Evolutionary conservation across 495 filamentous ascomycete genomes (phyloP).

Genomic region (Cryomyces minteri): DNA sequence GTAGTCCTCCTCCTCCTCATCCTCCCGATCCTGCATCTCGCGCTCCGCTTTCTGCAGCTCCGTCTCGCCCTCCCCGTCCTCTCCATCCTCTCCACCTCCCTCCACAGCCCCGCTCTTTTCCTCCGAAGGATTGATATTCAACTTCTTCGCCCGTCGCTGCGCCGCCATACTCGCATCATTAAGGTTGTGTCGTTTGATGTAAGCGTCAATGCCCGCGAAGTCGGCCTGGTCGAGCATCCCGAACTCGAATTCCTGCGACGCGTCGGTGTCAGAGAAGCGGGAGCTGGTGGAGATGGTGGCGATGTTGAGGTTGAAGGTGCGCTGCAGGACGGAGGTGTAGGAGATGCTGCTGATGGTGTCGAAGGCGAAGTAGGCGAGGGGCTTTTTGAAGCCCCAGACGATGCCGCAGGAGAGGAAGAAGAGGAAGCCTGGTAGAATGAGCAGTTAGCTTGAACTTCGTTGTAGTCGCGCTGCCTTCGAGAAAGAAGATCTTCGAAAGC

Average conservation of each 20-base stretch:
- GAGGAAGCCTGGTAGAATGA: slow-evolving; percentile 42
- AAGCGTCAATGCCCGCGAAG: slow-evolving; percentile 56
- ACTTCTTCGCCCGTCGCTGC: slow-evolving; percentile 61
- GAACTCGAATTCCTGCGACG: slow-evolving; percentile 19
- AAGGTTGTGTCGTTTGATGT: slow-evolving; percentile 61
- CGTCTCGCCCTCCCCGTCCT: slow-evolving; percentile 10
- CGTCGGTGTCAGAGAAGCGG: slow-evolving; percentile 7
- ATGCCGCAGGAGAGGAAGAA: slow-evolving; percentile 81
- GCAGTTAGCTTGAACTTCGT: background rate
- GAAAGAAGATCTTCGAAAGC: background rate
- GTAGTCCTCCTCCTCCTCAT: slow-evolving; percentile 83
- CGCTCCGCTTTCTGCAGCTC: slow-evolving; percentile 49
- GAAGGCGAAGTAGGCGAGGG: slow-evolving; percentile 69
- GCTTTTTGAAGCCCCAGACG: slow-evolving; percentile 91
- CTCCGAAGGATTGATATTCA: slow-evolving; percentile 45
- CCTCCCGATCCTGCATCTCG: slow-evolving; percentile 44
- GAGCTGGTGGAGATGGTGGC: slow-evolving; percentile 26
- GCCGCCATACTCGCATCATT: slow-evolving; percentile 90
- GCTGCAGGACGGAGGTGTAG: slow-evolving; percentile 77
- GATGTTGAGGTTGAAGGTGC: slow-evolving; percentile 85
- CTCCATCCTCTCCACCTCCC: slow-evolving; percentile 3
- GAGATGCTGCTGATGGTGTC: slow-evolving; percentile 61
- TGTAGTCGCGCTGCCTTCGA: background rate
- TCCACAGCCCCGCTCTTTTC: slow-evolving; percentile 27
- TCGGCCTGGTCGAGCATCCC: slow-evolving; percentile 26